Percentiles rank a stretch among this genome's conserved stretches.
Conservation (phyloP, 2,329 filamentous ascomycete species). For the Blumeria graminis region DNA sequence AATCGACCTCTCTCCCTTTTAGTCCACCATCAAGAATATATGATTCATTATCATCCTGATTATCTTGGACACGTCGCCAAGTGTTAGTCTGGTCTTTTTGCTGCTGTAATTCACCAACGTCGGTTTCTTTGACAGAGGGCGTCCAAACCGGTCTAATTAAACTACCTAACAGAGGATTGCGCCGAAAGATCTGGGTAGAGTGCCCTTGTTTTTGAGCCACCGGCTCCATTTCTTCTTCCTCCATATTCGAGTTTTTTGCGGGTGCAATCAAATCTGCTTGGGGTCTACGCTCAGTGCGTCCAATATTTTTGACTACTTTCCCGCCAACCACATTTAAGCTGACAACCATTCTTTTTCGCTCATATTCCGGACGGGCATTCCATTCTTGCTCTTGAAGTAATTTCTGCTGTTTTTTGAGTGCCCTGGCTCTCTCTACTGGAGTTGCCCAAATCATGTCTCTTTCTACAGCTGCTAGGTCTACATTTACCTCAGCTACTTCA, state of each 20-base stretch:
- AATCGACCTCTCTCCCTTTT: slow-evolving; percentile 7
- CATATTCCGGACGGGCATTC: slow-evolving; percentile 42
- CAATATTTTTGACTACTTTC: slow-evolving; percentile 23
- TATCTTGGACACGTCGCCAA: slow-evolving; percentile 20
- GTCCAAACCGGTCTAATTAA: slow-evolving; percentile 16
- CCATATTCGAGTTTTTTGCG: background rate
- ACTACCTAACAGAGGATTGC: slow-evolving; percentile 15
- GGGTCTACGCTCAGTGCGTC: background rate
- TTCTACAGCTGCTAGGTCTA: slow-evolving; percentile 24
- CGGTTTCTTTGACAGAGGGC: no score
- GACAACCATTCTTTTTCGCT: slow-evolving; percentile 44
- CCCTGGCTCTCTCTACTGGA: slow-evolving; percentile 39
- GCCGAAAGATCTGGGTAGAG: slow-evolving; percentile 12
- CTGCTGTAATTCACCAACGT: background rate
- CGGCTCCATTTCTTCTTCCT: slow-evolving; percentile 8
- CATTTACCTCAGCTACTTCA: slow-evolving; percentile 41
- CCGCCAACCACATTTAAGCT: slow-evolving; percentile 43
- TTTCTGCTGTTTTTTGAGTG: slow-evolving; percentile 46
- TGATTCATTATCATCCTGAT: slow-evolving; percentile 19
- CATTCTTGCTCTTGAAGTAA: slow-evolving; percentile 44
- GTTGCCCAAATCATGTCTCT: slow-evolving; percentile 42
- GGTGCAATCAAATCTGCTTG: background rate
- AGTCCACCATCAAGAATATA: slow-evolving; percentile 18
- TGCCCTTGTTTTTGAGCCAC: slow-evolving; percentile 1
- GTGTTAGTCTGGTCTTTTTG: slow-evolving; percentile 11